Conservation (phyloP, 1,284 basidiomycete genomes). For the Rhodotorula sp. region DNA sequence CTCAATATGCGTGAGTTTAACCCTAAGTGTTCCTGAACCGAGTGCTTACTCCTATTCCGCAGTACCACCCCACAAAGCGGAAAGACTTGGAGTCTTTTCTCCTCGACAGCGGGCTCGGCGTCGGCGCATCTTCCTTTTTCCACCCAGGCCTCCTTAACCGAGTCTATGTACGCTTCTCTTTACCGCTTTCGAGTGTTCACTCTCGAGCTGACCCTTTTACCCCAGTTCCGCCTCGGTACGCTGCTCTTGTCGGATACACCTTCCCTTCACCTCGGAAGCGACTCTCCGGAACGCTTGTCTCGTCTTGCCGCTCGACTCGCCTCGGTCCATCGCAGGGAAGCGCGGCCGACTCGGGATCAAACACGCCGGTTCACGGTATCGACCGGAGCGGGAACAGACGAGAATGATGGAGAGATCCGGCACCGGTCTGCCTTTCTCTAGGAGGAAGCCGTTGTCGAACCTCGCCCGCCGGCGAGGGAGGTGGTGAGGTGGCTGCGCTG, state of each 20-base stretch:
- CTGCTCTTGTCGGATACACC: constrained; percentile 17
- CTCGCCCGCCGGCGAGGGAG: background rate
- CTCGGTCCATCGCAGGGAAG: constrained; percentile 43
- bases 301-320: constrained; percentile 49
- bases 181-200: background rate
- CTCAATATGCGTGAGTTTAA: constrained; percentile 58
- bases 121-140: constrained; percentile 59
- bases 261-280: constrained; percentile 13
- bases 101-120: constrained; percentile 61
- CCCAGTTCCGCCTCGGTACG: constrained; percentile 64
- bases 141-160: constrained; percentile 71
- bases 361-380: constrained; percentile 55
- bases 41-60: background rate
- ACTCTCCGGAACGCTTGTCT: too few relatives aligned
- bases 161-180: constrained; percentile 24
- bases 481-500: background rate
- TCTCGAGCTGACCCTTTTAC: background rate
- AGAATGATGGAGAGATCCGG: constrained; percentile 62
- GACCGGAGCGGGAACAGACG: constrained; percentile 71
- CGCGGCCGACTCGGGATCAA: constrained; percentile 31
- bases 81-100: constrained; percentile 65
- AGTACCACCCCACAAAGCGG: constrained; percentile 68
- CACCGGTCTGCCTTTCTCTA: constrained; percentile 64
- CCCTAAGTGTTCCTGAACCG: too few relatives aligned
- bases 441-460: constrained; percentile 62